Conservation (phyloP, 352 stramenopile species). For the Pythium aphanidermatum region DNA sequence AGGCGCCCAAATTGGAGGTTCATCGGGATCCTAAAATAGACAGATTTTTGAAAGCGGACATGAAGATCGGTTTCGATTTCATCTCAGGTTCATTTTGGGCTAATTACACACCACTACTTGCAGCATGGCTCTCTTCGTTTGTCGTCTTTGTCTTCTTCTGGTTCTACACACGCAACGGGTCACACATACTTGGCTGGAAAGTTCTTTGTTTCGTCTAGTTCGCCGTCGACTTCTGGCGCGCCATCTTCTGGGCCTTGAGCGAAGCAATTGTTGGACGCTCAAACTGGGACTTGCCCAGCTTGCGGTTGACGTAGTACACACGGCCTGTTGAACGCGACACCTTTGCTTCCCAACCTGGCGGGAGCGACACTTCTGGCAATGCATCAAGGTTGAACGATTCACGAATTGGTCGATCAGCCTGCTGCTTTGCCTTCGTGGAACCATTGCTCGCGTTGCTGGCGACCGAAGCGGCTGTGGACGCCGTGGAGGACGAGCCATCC, state of each 20-base stretch:
- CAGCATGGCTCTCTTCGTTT: too few species aligned
- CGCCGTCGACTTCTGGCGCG: slow-evolving; percentile 51
- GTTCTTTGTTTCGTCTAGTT: too few species aligned
- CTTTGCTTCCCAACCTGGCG: slow-evolving; percentile 82
- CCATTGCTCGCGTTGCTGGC: not conserved
- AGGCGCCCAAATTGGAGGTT: too few species aligned
- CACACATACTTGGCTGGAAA: too few species aligned
- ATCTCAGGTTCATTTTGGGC: too few species aligned
- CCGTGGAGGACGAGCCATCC: slow-evolving; percentile 22
- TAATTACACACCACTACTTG: too few species aligned
- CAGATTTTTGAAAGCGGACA: too few species aligned
- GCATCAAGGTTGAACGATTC: slow-evolving; percentile 85
- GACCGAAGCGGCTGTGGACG: slow-evolving; percentile 2
- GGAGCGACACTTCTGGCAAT: slow-evolving; percentile 72
- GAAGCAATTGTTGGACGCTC: slow-evolving; percentile 79
- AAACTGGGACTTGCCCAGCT: slow-evolving; percentile 84
- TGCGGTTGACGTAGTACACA: slow-evolving; percentile 87
- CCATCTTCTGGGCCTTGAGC: slow-evolving; percentile 78
- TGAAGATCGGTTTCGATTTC: too few species aligned
- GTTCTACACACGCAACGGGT: too few species aligned
- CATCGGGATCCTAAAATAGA: too few species aligned
- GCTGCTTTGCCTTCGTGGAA: slow-evolving; percentile 25
- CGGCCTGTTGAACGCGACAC: slow-evolving; percentile 78
- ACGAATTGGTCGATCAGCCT: slow-evolving; percentile 46
- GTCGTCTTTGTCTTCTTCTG: too few species aligned